Conservation (phyloP, 2,329 filamentous ascomycete species). For the Ceratocystis papillata region DNA sequence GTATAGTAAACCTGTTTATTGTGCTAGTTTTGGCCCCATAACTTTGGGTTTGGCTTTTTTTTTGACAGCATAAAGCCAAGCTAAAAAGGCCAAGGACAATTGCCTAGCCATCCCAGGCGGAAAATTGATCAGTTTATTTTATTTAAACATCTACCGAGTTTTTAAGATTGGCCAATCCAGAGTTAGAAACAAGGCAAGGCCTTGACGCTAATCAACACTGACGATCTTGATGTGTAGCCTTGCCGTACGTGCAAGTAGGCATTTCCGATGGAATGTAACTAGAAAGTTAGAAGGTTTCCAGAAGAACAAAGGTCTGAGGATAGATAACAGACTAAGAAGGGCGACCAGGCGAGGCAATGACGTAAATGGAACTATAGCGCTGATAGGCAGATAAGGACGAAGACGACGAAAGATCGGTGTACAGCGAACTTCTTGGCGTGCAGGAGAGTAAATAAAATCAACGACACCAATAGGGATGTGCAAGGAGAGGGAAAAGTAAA, state of each 20-base stretch:
- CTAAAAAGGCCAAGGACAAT: background rate
- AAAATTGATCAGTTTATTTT: background rate
- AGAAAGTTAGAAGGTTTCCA: background rate
- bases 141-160: constrained; percentile 11
- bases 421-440: background rate
- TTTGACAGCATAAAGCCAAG: background rate
- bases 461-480: background rate
- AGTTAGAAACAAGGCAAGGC: background rate
- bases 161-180: constrained; percentile 3
- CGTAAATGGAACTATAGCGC: no score
- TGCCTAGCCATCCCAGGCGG: background rate
- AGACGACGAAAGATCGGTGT: background rate
- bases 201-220: background rate
- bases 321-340: background rate
- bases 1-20: background rate
- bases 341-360: background rate
- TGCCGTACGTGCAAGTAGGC: background rate
- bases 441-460: background rate
- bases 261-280: background rate
- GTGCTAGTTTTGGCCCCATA: background rate
- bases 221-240: background rate
- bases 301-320: background rate
- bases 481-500: background rate
- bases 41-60: background rate
- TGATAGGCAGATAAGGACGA: background rate